A percentile compares a stretch with the other conserved stretches of the same genome.
These are phyloP conservation scores for Lepidium aucheri DNA, from an alignment of 345 rosid genomes.

Conservation along the genomic window DNA sequence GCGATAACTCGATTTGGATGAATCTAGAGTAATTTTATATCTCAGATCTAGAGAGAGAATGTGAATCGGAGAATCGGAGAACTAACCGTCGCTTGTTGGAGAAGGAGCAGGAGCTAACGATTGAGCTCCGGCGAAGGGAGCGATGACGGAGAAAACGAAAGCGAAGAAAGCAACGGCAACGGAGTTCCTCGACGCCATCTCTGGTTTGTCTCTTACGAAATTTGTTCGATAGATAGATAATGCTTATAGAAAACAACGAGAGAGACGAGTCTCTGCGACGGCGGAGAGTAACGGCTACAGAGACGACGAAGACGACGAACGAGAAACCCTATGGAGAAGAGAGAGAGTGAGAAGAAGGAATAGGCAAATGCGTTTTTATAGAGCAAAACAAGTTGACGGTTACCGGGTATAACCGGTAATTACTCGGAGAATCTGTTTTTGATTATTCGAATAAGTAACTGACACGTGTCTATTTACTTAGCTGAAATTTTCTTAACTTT, in stretches of 20 bases:
- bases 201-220: neutral
- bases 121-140: conserved; percentile 28
- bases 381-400: neutral
- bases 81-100: conserved; percentile 53
- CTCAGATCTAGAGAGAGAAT: neutral
- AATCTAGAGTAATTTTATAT: neutral
- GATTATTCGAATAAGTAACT: neutral
- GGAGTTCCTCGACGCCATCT: conserved; percentile 25
- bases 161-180: conserved; percentile 13
- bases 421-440: neutral
- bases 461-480: neutral
- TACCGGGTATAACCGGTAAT: neutral
- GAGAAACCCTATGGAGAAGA: too few relatives aligned
- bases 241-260: neutral
- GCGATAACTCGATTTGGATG: neutral
- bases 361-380: neutral
- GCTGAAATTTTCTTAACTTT: neutral
- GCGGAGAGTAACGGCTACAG: neutral
- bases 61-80: neutral
- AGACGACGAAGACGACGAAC: neutral
- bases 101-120: conserved; percentile 47
- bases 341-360: too few relatives aligned
- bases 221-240: too few relatives aligned
- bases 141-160: conserved; percentile 25
- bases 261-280: neutral